Evolutionary conservation across 2,329 filamentous ascomycete genomes (phyloP), one percentile per base, ranked within the genome.

Genomic region (Cladosporium oxysporum): DNA sequence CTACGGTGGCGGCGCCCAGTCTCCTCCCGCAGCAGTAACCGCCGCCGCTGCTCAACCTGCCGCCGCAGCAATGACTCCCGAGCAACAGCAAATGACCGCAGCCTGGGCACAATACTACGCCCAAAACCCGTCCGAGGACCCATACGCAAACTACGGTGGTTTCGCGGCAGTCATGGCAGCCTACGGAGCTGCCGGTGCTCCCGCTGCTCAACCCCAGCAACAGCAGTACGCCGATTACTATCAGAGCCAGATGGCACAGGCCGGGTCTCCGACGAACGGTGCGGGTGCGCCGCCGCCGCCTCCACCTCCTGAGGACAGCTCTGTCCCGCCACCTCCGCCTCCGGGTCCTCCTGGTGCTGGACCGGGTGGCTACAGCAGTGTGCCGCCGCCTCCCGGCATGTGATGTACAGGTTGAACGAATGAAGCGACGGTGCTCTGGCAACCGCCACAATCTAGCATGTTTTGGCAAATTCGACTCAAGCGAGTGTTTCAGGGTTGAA

Each of bases 81-180:
- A 68, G 41, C 70, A 72, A 64, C 69, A 70, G 55, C 59, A 62
- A 28, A 11, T 62, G 16, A 52, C 31, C 31, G 69, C 82, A 62
- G 91, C 96, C 72, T 95, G 95, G 76, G 87, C 87, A 62, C 88
- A 90, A 21, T 91, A 94, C 74, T 96, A 96, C 76, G 90, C 91
- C 2, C 90, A 93, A 76, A 95, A 96, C 78, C 94, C 93, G 68
- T 84, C 84, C 69, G 82, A 86, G 69, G 92, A 97, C 74, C 94
- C 93, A 0, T 97, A 97, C 77, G 92, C 92, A 50, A 88, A 91
- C 10, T 97, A 95, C 72, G 94, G 94, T 68, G 94, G 94, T 64
- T 97, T 72, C 33, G 72, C 68, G 12, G 63, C 69, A 21, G 66
- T 71, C 47, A 72, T 71, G 70, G 64, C 67, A 50, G 63, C 66